Conservation (phyloP, 306 rosid genomes). For the Fagus sylvatica region DNA sequence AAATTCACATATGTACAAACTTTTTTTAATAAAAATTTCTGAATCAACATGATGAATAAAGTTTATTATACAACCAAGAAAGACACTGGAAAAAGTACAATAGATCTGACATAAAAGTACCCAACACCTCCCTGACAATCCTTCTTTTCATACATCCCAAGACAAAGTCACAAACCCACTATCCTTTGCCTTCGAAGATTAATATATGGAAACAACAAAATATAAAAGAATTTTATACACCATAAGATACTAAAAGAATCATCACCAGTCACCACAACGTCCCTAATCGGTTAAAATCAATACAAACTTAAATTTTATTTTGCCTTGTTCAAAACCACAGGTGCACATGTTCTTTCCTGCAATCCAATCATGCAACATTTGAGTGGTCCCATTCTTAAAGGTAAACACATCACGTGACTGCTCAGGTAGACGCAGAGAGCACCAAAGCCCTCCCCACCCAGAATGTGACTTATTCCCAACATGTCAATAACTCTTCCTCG, state of each 20-base stretch:
- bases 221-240: constrained; percentile 18
- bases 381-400: constrained; percentile 68
- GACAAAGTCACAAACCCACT: constrained; percentile 55
- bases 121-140: constrained; percentile 38
- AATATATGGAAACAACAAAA: constrained; percentile 32
- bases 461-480: constrained; percentile 27
- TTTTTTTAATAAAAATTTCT: not conserved
- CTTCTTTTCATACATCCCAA: constrained; percentile 58
- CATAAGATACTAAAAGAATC: constrained; percentile 34
- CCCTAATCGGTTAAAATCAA: constrained; percentile 40
- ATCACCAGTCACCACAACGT: constrained; percentile 21
- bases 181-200: constrained; percentile 40
- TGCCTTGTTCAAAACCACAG: constrained; percentile 35
- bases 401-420: constrained; percentile 65
- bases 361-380: constrained; percentile 63
- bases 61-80: constrained; percentile 38
- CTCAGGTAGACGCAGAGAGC: constrained; percentile 41
- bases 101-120: constrained; percentile 30
- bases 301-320: constrained; percentile 21
- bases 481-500: constrained; percentile 16
- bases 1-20: too few species aligned
- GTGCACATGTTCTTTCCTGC: constrained; percentile 70
- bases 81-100: constrained; percentile 41
- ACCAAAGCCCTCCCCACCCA: constrained; percentile 37
- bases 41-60: constrained; percentile 34